Conservation (phyloP, 1,284 basidiomycete genomes). For the Microbotryum violaceum region DNA sequence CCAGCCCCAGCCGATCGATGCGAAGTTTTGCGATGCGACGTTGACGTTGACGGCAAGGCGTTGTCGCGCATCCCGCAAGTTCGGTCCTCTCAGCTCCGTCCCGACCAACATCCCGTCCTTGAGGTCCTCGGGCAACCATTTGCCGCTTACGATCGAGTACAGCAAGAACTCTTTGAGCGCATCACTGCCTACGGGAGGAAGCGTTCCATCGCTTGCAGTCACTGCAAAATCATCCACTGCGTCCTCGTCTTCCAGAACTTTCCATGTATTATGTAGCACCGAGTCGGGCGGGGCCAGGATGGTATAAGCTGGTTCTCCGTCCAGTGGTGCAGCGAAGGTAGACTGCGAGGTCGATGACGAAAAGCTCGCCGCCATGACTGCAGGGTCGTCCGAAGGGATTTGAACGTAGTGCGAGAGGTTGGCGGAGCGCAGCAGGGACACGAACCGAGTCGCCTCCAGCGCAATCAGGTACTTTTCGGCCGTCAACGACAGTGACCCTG, state of each 20-base stretch:
- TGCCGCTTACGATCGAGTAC: slow-evolving; percentile 82
- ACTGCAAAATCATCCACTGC: slow-evolving; percentile 39
- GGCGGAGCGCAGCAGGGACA: slow-evolving; percentile 75
- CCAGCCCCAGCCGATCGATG: slow-evolving; percentile 34
- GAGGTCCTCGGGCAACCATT: slow-evolving; percentile 61
- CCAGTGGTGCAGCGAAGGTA: slow-evolving; percentile 3
- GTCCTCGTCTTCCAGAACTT: slow-evolving; percentile 26
- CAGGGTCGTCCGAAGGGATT: slow-evolving; percentile 51
- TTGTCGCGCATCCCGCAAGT: slow-evolving; percentile 61
- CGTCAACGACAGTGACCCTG: slow-evolving; percentile 66
- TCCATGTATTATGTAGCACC: slow-evolving; percentile 48
- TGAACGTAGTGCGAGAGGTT: slow-evolving; percentile 71
- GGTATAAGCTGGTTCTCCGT: slow-evolving; percentile 33
- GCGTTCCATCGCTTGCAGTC: slow-evolving; percentile 36
- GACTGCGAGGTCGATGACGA: slow-evolving; percentile 20
- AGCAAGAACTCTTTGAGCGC: slow-evolving; percentile 57
- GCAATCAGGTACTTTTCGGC: slow-evolving; percentile 87
- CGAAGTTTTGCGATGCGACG: slow-evolving; percentile 32
- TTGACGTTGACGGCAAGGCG: slow-evolving; percentile 63
- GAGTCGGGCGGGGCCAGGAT: slow-evolving; percentile 80
- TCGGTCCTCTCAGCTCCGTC: slow-evolving; percentile 63
- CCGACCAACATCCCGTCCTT: slow-evolving; percentile 65
- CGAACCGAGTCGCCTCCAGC: slow-evolving; percentile 83
- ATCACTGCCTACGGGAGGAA: slow-evolving; percentile 58
- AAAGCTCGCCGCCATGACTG: slow-evolving; percentile 51